Evolutionary conservation across 108 stramenopile genomes (phyloP).

Genomic region (Chaetoceros muelleri): DNA sequence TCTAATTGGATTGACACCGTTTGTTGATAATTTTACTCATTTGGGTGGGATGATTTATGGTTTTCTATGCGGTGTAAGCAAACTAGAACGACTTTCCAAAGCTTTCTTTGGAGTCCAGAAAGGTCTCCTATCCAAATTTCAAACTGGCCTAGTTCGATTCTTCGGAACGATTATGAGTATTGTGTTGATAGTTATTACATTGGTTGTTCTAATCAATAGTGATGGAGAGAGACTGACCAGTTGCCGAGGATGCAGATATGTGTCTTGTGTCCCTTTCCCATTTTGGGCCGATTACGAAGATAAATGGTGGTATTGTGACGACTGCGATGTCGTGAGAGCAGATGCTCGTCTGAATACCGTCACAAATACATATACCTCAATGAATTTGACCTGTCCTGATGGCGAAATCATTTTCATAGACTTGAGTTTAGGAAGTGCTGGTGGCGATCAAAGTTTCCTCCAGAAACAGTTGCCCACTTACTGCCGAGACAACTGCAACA

Average conservation of each 20-base stretch:
- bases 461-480: constrained; percentile 36
- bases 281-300: constrained; percentile 49
- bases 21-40: constrained; percentile 88
- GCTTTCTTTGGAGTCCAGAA: constrained; percentile 72
- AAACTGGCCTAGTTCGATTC: constrained; percentile 45
- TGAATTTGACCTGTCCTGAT: constrained; percentile 52
- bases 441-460: constrained; percentile 13
- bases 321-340: constrained; percentile 66
- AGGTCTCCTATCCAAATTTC: constrained; percentile 31
- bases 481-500: constrained; percentile 36
- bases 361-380: constrained; percentile 38
- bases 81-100: constrained; percentile 58
- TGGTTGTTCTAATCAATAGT: constrained; percentile 39
- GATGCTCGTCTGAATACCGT: constrained; percentile 40
- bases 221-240: constrained; percentile 71
- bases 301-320: constrained; percentile 91
- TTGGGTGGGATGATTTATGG: constrained; percentile 65
- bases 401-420: constrained; percentile 33
- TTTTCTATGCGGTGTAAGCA: constrained; percentile 63
- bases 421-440: constrained; percentile 10
- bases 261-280: constrained; percentile 78
- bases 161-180: constrained; percentile 55
- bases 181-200: constrained; percentile 39
- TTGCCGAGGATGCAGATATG: constrained; percentile 49
- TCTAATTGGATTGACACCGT: constrained; percentile 75